Base-by-base conservation (phyloP, 805 yeast species). In the Isabelozyma heimii region DNA sequence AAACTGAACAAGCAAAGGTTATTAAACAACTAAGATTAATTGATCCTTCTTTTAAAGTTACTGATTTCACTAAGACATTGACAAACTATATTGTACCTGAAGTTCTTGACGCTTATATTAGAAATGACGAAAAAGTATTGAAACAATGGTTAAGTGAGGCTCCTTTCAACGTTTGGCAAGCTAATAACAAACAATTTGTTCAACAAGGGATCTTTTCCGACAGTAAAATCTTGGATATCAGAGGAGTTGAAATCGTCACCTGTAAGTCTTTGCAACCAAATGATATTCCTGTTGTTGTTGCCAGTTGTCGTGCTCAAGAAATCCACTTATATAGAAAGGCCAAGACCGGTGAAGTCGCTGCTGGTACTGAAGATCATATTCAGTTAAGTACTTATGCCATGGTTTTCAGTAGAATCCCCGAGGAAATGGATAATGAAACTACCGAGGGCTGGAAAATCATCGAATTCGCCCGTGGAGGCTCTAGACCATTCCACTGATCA, bases 371-470 rank as follows among this genome's bases (percentile, higher is more conserved):
- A 63, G 96, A 91, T 60, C 91, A 91, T 69, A 89, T 94, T 57
- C 83, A 89, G 67, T 80, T 89, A 79, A 85, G 95, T 59, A 85
- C 96, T n/a, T 94, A 94, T 66, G 98, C 96, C 39, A 83, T 94
- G 91, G 99, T 92, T 17, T 75, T 94, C 58, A 91, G 99, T 15
- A 83, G 99, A 69, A 76, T 89, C 46, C 91, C 97, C 3, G 99
- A 91, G 68, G 91, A 91, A 52, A 83, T 94, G 62, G 96, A 85
- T 53, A 88, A 94, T 66, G 79, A 81, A 47, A 91, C 85, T 61
- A 94, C 99, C 20, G 96, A 89, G 63, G 99, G 99, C 33, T 94
- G 99, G 99, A 89, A 89, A 75, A 83, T 94, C 48, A 69, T 92
- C 62, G 98, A 92, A 73, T 89, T 92, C 65, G 97, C 89, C 44